Base-by-base conservation (phyloP, 768 basidiomycete species). In the Cyclocybe cylindracea region DNA sequence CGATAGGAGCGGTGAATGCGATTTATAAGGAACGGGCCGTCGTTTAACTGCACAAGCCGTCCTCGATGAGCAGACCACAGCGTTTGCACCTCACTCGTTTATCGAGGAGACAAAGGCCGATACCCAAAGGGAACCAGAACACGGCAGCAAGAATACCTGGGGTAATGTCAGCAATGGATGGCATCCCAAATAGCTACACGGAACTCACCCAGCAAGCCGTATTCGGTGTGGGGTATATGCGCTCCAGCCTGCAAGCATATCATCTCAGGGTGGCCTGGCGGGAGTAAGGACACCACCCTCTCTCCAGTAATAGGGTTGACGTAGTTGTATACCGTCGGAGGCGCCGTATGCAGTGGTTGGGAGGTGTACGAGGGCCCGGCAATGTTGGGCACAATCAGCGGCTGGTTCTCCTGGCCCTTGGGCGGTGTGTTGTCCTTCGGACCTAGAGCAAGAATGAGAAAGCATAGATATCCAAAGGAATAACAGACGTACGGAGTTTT, bases 201-300 rank as follows among this genome's bases (percentile, higher is more conserved):
- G 10, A 29, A 66, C 83, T 59, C 63, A 84, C 89, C 91, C 7
- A 92, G 75, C 3, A 91, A 50, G 3, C 91, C 89, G 61, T 77
- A 94, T 41, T 75, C 81, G 16, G 85, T 82, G 34, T 83, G 69
- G 4, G 77, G 71, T 10, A 84, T 62, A 64, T 94, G 91, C n/a
- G 68, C 69, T 9, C 91, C 91, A 6, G 79, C 65, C 64, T 92
- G 91, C n/a, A 93, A 67, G 61, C 91, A 94, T 29, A 88, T 60
- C 91, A 92, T 93, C 69, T 90, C 83, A 0, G 90, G 91, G 62
- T 93, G 86, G 52, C 80, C 75, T 1, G 91, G 91, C 0, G 91
- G 86, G 2, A 90, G 72, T 3, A 85, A 66, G 0, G 91, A 86
- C 2, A 81, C 73, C 29, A 87, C 54, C 14, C 74, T 72, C 41